A percentile compares a stretch with the other conserved stretches of the same genome.
Evolutionary conservation across 1,284 basidiomycete species (phyloP).

Genomic region (Coniferiporia weirii): DNA sequence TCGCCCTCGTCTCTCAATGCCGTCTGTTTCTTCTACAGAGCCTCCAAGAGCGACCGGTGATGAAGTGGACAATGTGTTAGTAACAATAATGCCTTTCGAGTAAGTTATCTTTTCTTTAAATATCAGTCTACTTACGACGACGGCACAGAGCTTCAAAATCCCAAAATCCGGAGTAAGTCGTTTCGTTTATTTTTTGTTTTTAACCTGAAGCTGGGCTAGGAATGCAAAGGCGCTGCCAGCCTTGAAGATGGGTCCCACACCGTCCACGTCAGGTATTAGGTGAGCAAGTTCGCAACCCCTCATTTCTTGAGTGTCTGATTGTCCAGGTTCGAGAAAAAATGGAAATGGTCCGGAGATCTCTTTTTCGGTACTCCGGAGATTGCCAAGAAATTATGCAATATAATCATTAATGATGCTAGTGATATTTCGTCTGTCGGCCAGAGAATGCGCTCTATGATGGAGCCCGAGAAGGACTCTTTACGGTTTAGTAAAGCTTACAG

Average conservation of each 20-base stretch:
- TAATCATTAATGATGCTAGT: slow-evolving; percentile 41
- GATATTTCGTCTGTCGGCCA: slow-evolving; percentile 38
- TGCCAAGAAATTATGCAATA: slow-evolving; percentile 42
- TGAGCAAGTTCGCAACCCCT: neutral
- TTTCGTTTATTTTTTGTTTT: neutral
- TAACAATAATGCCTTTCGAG: slow-evolving; percentile 10
- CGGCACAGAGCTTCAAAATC: neutral
- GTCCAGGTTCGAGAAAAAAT: slow-evolving; percentile 33
- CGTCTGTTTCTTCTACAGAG: neutral
- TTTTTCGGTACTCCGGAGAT: slow-evolving; percentile 28
- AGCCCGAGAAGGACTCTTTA: slow-evolving; percentile 36
- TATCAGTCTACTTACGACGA: slow-evolving; percentile 24
- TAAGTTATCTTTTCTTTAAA: neutral
- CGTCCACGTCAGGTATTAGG: neutral
- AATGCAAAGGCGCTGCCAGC: neutral
- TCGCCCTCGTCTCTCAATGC: neutral
- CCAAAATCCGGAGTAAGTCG: slow-evolving; percentile 11
- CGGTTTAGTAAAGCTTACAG: slow-evolving; percentile 43
- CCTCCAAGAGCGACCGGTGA: neutral
- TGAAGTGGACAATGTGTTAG: slow-evolving; percentile 15
- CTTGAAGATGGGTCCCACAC: neutral
- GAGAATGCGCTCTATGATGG: slow-evolving; percentile 42
- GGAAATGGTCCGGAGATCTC: slow-evolving; percentile 47
- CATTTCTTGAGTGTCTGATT: neutral
- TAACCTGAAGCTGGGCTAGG: neutral